Base-by-base conservation (phyloP, 352 stramenopile species). In the Thalassiosira pacifica region DNA sequence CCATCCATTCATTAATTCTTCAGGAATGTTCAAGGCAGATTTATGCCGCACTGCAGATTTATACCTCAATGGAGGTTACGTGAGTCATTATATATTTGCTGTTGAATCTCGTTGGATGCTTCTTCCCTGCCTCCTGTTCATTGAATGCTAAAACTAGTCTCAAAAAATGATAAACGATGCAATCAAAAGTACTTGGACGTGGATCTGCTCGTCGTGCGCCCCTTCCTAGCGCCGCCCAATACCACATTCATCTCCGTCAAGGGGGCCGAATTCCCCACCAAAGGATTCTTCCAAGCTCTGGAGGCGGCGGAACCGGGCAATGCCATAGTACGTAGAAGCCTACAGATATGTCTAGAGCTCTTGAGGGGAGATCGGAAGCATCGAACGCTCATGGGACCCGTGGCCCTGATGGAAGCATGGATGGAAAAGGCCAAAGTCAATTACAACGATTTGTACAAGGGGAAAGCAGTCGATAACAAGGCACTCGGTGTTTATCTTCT, bases 21-120 rank as follows among this genome's bases (percentile, higher is more conserved):
- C n/a, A 80, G 85, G 85, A 22, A 86, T 79, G 66, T 90, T 69
- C 52, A 90, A 86, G 63, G 70, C 70, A 45, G 85, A 90, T 64
- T 77, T 90, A 29, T 90, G 80, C 37, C 61, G 80, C 27, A 60
- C 76, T 24, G 75, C 80, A 45, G 76, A 74, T 52, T 55, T 90
- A 6, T 85, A 74, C 67, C 69, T 84, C 16, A n/a, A 81, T 64
- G 85, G 85, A 16, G 85, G 80, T 13, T 90, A 90, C 27, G n/a
- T n/a, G n/a, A n/a, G n/a, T n/a, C n/a, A n/a, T n/a, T n/a, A n/a
- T n/a, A n/a, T n/a, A n/a, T 88, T 85, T 67, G 84, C 87, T 80
- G 66, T 88, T 75, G 84, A n/a, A n/a, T n/a, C n/a, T n/a, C n/a
- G n/a, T n/a, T n/a, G n/a, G n/a, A n/a, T n/a, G n/a, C n/a, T n/a